phyloP scores from a whole-genome alignment of 2,329 filamentous ascomycete species.

The Alternaria gansuensis region DNA sequence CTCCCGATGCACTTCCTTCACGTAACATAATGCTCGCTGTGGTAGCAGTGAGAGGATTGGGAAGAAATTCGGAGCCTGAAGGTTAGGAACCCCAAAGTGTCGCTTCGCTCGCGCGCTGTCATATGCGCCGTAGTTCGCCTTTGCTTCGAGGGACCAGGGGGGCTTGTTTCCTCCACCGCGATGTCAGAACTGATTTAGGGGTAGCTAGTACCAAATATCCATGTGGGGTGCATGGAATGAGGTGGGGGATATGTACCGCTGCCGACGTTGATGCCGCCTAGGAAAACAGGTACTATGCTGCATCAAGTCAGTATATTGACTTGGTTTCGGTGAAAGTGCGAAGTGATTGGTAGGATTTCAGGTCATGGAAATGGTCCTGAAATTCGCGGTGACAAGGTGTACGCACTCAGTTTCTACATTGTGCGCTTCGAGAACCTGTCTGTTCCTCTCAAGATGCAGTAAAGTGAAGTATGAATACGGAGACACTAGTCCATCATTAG shows the following conservation, averaged over 20 bases:
- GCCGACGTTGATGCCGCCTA: slow-evolving; percentile 60
- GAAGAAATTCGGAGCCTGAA: slow-evolving; percentile 61
- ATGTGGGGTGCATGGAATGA: slow-evolving; percentile 1
- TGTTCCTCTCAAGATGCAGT: slow-evolving; percentile 66
- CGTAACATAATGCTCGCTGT: slow-evolving; percentile 71
- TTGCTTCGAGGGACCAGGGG: slow-evolving; percentile 75
- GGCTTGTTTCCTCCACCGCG: slow-evolving; percentile 70
- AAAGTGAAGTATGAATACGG: slow-evolving; percentile 65
- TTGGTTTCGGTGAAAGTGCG: background rate
- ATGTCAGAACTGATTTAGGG: slow-evolving; percentile 15
- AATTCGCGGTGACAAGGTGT: background rate
- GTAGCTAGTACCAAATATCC: background rate
- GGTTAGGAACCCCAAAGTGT: slow-evolving; percentile 59
- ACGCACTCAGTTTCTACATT: slow-evolving; percentile 72
- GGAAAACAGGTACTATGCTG: slow-evolving; percentile 76
- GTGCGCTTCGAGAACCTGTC: slow-evolving; percentile 64
- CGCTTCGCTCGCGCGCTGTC: slow-evolving; percentile 61
- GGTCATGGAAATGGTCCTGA: background rate
- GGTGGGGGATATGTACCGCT: slow-evolving; percentile 44
- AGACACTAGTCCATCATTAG: slow-evolving; percentile 64
- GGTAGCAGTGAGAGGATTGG: slow-evolving; percentile 66
- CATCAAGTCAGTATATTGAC: slow-evolving; percentile 18
- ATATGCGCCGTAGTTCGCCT: slow-evolving; percentile 66
- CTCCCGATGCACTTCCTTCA: slow-evolving; percentile 66
- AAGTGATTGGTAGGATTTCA: slow-evolving; percentile 5